A percentile compares a stretch with the other conserved stretches of the same genome.
phyloP scores from a whole-genome alignment of 129 eudicot species.

The Helichrysum umbraculigerum region DNA sequence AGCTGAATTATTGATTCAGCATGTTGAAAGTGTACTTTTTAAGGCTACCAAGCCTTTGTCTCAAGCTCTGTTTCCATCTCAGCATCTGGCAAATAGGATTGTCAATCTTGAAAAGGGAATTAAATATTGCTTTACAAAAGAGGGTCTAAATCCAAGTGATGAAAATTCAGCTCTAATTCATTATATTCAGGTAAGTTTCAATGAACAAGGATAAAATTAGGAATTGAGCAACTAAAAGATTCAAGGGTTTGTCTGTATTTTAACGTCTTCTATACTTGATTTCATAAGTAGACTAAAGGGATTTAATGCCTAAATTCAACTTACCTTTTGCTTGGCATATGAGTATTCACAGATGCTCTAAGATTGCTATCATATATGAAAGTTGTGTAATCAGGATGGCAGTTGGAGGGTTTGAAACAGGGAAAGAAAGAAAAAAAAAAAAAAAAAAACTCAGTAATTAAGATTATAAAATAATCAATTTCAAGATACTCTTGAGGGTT shows the following conservation, averaged over 20 bases:
- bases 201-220: background rate
- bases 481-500: too few species aligned
- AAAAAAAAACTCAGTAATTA: too few species aligned
- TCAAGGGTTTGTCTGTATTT: background rate
- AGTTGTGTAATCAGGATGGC: background rate
- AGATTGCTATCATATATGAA: background rate
- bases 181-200: constrained; percentile 76
- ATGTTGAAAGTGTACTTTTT: constrained; percentile 64
- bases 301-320: background rate
- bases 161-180: constrained; percentile 95
- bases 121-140: constrained; percentile 59
- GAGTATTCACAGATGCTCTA: background rate
- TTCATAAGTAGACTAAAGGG: background rate
- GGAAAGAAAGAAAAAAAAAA: too few species aligned
- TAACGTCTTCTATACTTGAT: too few species aligned
- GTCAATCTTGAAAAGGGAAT: constrained; percentile 70
- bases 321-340: background rate
- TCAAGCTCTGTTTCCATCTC: constrained; percentile 72
- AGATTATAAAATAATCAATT: background rate
- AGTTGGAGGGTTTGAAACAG: background rate
- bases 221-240: background rate
- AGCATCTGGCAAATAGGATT: constrained; percentile 78
- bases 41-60: constrained; percentile 64
- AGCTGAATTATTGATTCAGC: constrained; percentile 78
- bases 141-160: constrained; percentile 91